These are phyloP conservation scores for Neonothopanus nambi DNA, from an alignment of 1,284 basidiomycete genomes.

Conservation along the genomic window DNA sequence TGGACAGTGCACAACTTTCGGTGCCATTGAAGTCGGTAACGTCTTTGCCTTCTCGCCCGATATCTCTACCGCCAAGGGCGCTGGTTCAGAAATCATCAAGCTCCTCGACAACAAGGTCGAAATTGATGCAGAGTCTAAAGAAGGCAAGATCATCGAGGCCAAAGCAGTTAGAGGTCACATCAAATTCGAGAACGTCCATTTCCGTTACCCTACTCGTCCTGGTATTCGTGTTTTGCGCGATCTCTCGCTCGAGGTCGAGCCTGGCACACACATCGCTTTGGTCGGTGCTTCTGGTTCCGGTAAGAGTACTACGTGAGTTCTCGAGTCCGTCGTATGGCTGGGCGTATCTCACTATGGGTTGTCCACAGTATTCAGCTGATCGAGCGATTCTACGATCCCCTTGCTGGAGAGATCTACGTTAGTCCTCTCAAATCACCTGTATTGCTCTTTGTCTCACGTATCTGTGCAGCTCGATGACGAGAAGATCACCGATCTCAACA, in stretches of 20 bases:
- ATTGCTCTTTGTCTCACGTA: no score
- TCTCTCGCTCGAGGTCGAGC: slow-evolving; percentile 77
- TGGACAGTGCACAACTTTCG: slow-evolving; percentile 66
- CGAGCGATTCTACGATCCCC: slow-evolving; percentile 87
- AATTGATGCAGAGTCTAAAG: slow-evolving; percentile 79
- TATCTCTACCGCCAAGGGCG: slow-evolving; percentile 83
- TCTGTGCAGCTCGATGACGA: slow-evolving; percentile 70
- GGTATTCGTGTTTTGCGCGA: slow-evolving; percentile 84
- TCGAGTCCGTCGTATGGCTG: not conserved
- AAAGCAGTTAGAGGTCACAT: slow-evolving; percentile 68
- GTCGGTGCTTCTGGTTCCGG: slow-evolving; percentile 91
- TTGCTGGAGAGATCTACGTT: slow-evolving; percentile 70
- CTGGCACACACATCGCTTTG: slow-evolving; percentile 91
- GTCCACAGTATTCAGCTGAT: slow-evolving; percentile 79
- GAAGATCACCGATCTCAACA: slow-evolving; percentile 79
- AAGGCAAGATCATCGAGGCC: slow-evolving; percentile 60
- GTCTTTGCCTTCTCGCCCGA: slow-evolving; percentile 95
- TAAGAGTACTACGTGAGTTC: slow-evolving; percentile 82
- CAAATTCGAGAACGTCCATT: slow-evolving; percentile 83
- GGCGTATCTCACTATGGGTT: no score
- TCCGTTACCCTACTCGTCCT: slow-evolving; percentile 93
- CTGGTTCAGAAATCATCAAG: slow-evolving; percentile 76
- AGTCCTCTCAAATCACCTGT: slow-evolving; percentile 24
- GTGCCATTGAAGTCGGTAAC: slow-evolving; percentile 80
- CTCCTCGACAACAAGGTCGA: slow-evolving; percentile 81